Evolutionary conservation across 352 stramenopile genomes (phyloP).

Genomic region (Globisporangium lucens): DNA sequence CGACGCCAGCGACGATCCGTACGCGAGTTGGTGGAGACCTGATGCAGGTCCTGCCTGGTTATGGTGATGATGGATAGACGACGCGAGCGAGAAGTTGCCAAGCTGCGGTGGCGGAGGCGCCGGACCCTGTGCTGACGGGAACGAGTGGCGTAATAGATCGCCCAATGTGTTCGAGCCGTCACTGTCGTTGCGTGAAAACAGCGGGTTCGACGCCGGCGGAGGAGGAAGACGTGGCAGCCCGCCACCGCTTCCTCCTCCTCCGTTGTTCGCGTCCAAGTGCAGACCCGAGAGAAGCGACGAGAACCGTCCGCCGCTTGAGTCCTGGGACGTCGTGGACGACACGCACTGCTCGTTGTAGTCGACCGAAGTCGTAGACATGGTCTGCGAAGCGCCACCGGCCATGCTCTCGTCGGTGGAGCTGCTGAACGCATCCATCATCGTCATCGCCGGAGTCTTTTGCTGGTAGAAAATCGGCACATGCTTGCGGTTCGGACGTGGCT

Average conservation of each 20-base stretch:
- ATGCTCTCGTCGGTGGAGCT: slow-evolving; percentile 38
- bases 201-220: slow-evolving; percentile 36
- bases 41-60: slow-evolving; percentile 16
- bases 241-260: slow-evolving; percentile 8
- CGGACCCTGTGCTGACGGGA: slow-evolving; percentile 26
- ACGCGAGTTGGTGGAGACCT: slow-evolving; percentile 54
- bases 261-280: slow-evolving; percentile 19
- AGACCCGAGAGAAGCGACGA: slow-evolving; percentile 30
- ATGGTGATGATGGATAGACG: background rate
- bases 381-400: slow-evolving; percentile 18
- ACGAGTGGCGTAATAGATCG: slow-evolving; percentile 47
- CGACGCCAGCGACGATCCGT: slow-evolving; percentile 28
- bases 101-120: slow-evolving; percentile 12
- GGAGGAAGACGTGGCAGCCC: slow-evolving; percentile 24
- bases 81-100: slow-evolving; percentile 22
- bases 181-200: slow-evolving; percentile 59
- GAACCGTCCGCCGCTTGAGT: slow-evolving; percentile 23
- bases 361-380: slow-evolving; percentile 33
- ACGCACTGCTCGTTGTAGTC: slow-evolving; percentile 9
- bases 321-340: slow-evolving; percentile 19
- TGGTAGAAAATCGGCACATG: slow-evolving; percentile 85
- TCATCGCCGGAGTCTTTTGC: slow-evolving; percentile 16
- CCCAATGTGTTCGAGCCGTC: slow-evolving; percentile 40
- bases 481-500: slow-evolving; percentile 76
- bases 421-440: slow-evolving; percentile 11